These are phyloP conservation scores for Kazachstania bromeliacearum DNA, from an alignment of 805 yeast species.

Conservation along the genomic window DNA sequence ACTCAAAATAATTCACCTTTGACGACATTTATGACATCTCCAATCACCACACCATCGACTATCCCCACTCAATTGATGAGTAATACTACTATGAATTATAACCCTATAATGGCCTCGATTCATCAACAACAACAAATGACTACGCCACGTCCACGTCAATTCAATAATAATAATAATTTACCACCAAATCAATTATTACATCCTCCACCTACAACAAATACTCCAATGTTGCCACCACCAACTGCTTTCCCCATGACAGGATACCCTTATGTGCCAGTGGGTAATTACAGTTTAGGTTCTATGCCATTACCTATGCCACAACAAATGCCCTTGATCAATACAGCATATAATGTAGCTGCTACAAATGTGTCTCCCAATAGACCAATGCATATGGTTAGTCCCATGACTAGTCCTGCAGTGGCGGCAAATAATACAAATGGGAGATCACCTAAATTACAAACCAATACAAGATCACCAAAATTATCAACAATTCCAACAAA, in stretches of 20 bases:
- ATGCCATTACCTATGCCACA: constrained; percentile 5
- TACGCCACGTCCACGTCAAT: not conserved
- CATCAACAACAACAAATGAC: constrained; percentile 3
- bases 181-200: constrained; percentile 1
- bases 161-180: constrained; percentile 1
- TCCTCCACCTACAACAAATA: too few species aligned
- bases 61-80: constrained; percentile 6
- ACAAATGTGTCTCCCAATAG: too few species aligned
- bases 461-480: constrained; percentile 1
- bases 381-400: too few species aligned
- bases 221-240: not conserved
- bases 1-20: constrained; percentile 6
- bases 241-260: constrained; percentile 2
- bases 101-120: not conserved
- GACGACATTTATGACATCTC: constrained; percentile 9
- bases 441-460: too few species aligned
- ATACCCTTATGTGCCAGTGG: constrained; percentile 5
- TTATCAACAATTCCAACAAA: not conserved
- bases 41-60: constrained; percentile 10
- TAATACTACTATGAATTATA: not conserved
- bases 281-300: constrained; percentile 3
- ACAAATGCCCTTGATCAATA: constrained; percentile 3
- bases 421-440: too few species aligned
- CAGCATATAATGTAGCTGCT: too few species aligned
- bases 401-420: too few species aligned